A percentile compares a stretch with the other conserved stretches of the same genome.
Evolutionary conservation across 106 monocot genomes (phyloP).

Genomic region (Allium sativum): DNA sequence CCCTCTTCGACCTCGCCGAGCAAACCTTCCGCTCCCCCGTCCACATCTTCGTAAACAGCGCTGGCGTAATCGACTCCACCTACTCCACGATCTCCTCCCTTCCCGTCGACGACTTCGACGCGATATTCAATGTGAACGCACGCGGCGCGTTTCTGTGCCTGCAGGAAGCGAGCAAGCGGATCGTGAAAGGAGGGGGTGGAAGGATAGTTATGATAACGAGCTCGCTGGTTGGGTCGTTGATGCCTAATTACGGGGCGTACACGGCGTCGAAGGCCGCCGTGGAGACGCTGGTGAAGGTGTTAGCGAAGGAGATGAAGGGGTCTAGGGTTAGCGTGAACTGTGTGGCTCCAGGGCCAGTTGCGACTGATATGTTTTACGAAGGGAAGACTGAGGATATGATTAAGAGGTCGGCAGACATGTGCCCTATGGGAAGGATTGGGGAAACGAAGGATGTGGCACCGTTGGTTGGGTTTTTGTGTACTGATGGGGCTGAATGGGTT

Average conservation of each 20-base stretch:
- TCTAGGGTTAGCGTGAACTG: conserved; percentile 44
- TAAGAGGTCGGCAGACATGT: conserved; percentile 1
- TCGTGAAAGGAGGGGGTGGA: conserved; percentile 43
- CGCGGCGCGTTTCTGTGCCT: conserved; percentile 49
- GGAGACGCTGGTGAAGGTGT: conserved; percentile 34
- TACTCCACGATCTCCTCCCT: conserved; percentile 25
- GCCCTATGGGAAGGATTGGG: conserved; percentile 35
- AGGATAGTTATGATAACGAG: conserved; percentile 34
- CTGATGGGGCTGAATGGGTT: conserved; percentile 47
- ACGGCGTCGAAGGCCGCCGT: conserved; percentile 65
- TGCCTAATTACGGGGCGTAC: conserved; percentile 40
- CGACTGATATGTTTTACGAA: conserved; percentile 42
- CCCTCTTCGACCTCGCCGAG: conserved; percentile 63
- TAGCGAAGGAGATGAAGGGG: conserved; percentile 61
- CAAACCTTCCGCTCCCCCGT: conserved; percentile 23
- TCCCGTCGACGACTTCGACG: conserved; percentile 27
- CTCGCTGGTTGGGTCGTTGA: conserved; percentile 18
- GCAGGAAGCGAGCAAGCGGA: conserved; percentile 32
- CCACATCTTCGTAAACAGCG: conserved; percentile 37
- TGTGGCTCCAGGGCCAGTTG: conserved; percentile 58
- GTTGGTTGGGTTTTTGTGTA: conserved; percentile 53
- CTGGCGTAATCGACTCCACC: conserved; percentile 36
- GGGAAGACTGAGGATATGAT: conserved; percentile 40
- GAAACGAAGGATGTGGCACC: conserved; percentile 40
- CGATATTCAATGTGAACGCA: conserved; percentile 36